Evolutionary conservation across 805 yeast species (phyloP).

Genomic region (Suhomyces kilbournensis): DNA sequence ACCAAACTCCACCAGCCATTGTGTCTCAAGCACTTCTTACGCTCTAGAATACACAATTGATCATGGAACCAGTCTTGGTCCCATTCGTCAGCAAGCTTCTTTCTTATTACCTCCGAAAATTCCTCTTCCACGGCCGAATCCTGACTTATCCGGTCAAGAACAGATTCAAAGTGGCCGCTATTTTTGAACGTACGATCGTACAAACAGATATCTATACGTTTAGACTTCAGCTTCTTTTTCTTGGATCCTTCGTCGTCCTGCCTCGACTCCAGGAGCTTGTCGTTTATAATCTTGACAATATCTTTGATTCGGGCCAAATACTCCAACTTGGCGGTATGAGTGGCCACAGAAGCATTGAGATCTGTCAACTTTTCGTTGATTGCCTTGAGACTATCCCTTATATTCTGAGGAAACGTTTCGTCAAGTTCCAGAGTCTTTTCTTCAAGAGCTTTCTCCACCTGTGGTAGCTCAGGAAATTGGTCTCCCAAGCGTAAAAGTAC

Average conservation of each 20-base stretch:
- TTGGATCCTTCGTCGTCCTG: conserved; percentile 10
- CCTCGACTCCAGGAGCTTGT: conserved; percentile 17
- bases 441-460: conserved; percentile 22
- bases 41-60: conserved; percentile 48
- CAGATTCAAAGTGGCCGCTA: background rate
- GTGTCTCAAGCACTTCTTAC: conserved; percentile 55
- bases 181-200: conserved; percentile 34
- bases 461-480: conserved; percentile 40
- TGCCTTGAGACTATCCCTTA: conserved; percentile 16
- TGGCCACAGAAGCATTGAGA: conserved; percentile 12
- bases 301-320: conserved; percentile 34
- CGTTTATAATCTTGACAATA: conserved; percentile 36
- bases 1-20: conserved; percentile 46
- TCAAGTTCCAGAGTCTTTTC: conserved; percentile 13
- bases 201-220: conserved; percentile 53
- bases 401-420: conserved; percentile 16
- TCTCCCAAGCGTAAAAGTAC: conserved; percentile 27
- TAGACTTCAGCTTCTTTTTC: conserved; percentile 21
- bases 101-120: conserved; percentile 1
- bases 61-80: conserved; percentile 14
- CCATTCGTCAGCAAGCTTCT: conserved; percentile 10
- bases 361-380: conserved; percentile 16
- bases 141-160: background rate
- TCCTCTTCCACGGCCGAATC: background rate
- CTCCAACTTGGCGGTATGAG: conserved; percentile 13